A percentile compares a stretch with the other conserved stretches of the same genome.
These are phyloP conservation scores for Nicotiana benthamiana DNA, from an alignment of 257 asterid species.

Conservation along the genomic window DNA sequence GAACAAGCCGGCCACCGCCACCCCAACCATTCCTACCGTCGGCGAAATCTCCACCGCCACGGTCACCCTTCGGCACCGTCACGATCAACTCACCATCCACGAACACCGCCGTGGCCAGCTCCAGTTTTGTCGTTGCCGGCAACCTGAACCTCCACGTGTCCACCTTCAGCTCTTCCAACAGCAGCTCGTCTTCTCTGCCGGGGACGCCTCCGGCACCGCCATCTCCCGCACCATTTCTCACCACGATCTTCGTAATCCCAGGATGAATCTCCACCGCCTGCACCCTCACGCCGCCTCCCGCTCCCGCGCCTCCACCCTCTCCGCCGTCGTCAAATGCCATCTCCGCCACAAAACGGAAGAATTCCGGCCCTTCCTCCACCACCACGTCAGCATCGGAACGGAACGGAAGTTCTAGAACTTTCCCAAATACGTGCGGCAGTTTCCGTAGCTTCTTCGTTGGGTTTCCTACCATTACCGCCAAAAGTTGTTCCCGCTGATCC, in stretches of 20 bases:
- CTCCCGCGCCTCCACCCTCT: background rate
- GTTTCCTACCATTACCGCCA: constrained; percentile 18
- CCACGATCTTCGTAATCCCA: constrained; percentile 57
- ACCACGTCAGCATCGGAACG: constrained; percentile 53
- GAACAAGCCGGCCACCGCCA: constrained; percentile 23
- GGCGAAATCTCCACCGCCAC: constrained; percentile 13
- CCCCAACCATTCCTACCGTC: constrained; percentile 28
- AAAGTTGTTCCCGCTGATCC: background rate
- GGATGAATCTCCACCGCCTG: constrained; percentile 67
- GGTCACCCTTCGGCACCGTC: constrained; percentile 44
- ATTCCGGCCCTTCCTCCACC: constrained; percentile 44
- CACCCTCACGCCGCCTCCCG: constrained; percentile 28
- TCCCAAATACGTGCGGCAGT: constrained; percentile 66
- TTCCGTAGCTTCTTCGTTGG: constrained; percentile 42
- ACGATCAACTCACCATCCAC: constrained; percentile 38
- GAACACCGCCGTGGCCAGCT: constrained; percentile 37
- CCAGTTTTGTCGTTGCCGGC: constrained; percentile 42
- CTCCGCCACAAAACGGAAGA: constrained; percentile 39
- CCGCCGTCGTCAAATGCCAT: background rate
- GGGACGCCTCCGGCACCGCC: background rate
- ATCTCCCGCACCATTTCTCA: constrained; percentile 23
- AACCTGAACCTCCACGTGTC: constrained; percentile 62
- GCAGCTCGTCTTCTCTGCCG: constrained; percentile 15
- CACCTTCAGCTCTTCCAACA: constrained; percentile 38
- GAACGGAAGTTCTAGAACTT: constrained; percentile 60